Conservation (phyloP, 1,139 yeast species). For the Lodderomyces parapsilosis region DNA sequence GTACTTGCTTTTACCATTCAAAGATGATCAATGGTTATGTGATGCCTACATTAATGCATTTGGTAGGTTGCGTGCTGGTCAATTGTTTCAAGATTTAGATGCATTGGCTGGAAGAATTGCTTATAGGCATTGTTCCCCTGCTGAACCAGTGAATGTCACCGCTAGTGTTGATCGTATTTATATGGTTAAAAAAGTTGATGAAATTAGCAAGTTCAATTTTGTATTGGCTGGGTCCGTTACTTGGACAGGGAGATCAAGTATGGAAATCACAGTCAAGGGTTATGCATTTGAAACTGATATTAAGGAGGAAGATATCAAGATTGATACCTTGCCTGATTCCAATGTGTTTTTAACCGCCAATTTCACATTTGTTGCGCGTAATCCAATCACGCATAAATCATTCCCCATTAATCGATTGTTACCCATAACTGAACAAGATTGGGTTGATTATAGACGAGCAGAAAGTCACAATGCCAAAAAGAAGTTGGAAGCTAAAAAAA, state of each 20-base stretch:
- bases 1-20: slow-evolving; percentile 73
- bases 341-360: slow-evolving; percentile 74
- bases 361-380: slow-evolving; percentile 93
- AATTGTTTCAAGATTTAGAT: slow-evolving; percentile 86
- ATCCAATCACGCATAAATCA: slow-evolving; percentile 84
- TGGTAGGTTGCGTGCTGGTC: slow-evolving; percentile 88
- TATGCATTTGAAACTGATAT: slow-evolving; percentile 62
- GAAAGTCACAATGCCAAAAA: slow-evolving; percentile 86
- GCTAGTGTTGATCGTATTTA: slow-evolving; percentile 92
- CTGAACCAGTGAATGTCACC: slow-evolving; percentile 90
- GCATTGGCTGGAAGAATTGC: slow-evolving; percentile 89
- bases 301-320: slow-evolving; percentile 8
- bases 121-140: slow-evolving; percentile 82
- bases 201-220: slow-evolving; percentile 71
- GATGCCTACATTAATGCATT: slow-evolving; percentile 87
- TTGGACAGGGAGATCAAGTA: slow-evolving; percentile 92
- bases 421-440: slow-evolving; percentile 71
- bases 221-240: slow-evolving; percentile 84
- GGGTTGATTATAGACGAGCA: slow-evolving; percentile 83
- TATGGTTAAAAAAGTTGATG: slow-evolving; percentile 82
- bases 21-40: slow-evolving; percentile 76
- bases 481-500: slow-evolving; percentile 69
- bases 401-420: slow-evolving; percentile 79
- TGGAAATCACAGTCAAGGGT: slow-evolving; percentile 93
- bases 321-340: slow-evolving; percentile 38